phyloP scores from a whole-genome alignment of 2,329 filamentous ascomycete species.

The Epichloe brachyelytri region DNA sequence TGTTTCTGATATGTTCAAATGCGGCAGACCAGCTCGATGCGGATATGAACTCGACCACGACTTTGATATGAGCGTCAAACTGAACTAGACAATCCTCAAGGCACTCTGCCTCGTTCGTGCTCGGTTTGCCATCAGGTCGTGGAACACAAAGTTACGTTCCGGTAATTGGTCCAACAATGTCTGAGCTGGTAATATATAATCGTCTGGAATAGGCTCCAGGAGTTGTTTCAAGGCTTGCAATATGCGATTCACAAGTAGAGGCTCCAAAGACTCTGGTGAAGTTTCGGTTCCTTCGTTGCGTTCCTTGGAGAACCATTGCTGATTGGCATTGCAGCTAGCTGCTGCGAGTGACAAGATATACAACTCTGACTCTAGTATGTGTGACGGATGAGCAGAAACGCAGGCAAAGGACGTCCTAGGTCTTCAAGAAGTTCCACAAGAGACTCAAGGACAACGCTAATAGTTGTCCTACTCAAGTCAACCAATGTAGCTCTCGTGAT shows the following conservation, averaged over 20 bases:
- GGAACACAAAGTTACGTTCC: slow-evolving; percentile 24
- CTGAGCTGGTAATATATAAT: slow-evolving; percentile 40
- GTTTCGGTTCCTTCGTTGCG: slow-evolving; percentile 9
- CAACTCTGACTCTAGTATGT: slow-evolving; percentile 50
- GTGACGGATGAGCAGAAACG: slow-evolving; percentile 39
- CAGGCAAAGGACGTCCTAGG: slow-evolving; percentile 37
- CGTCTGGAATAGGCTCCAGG: slow-evolving; percentile 46
- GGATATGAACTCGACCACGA: slow-evolving; percentile 49
- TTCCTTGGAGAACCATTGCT: slow-evolving; percentile 24
- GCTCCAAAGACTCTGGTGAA: slow-evolving; percentile 30
- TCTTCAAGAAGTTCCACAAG: slow-evolving; percentile 47
- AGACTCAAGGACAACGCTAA: slow-evolving; percentile 41
- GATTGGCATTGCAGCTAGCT: slow-evolving; percentile 52
- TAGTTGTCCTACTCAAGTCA: slow-evolving; percentile 42
- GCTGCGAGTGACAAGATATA: slow-evolving; percentile 51
- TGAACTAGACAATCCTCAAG: slow-evolving; percentile 26
- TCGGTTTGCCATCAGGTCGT: slow-evolving; percentile 10
- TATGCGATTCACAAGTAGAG: slow-evolving; percentile 38
- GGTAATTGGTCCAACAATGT: slow-evolving; percentile 42
- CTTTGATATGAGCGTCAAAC: slow-evolving; percentile 42
- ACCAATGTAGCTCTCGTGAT: slow-evolving; percentile 50
- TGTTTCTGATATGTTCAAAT: slow-evolving; percentile 43
- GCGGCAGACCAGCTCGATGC: slow-evolving; percentile 49
- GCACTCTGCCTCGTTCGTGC: slow-evolving; percentile 12
- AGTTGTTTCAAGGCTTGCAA: slow-evolving; percentile 44